Percentiles rank a stretch among this genome's conserved stretches.
Conservation (phyloP, 2,329 filamentous ascomycete species). For the Macrophomina tecta region DNA sequence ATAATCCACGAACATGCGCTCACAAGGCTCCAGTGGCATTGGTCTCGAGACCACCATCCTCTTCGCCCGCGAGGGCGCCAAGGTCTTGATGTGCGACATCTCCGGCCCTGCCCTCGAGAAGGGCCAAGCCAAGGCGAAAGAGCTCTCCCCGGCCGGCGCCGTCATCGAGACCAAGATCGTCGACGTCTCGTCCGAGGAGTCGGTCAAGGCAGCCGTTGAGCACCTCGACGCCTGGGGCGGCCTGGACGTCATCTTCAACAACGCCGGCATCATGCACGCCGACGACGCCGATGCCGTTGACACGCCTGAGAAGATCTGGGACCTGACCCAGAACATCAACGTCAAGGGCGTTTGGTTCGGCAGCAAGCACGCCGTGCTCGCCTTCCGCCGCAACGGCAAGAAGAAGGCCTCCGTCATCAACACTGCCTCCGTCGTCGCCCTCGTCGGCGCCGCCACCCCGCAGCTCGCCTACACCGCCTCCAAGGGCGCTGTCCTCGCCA, state of each 20-base stretch:
- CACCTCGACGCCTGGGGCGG: constrained; percentile 83
- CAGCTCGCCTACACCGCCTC: constrained; percentile 93
- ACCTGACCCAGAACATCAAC: constrained; percentile 91
- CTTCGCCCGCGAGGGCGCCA: constrained; percentile 86
- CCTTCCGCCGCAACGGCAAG: constrained; percentile 81
- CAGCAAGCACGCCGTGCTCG: constrained; percentile 86
- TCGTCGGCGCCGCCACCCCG: constrained; percentile 85
- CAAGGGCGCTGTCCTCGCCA: constrained; percentile 88
- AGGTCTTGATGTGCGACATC: constrained; percentile 84
- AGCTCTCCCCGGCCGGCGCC: constrained; percentile 67
- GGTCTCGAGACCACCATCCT: constrained; percentile 91
- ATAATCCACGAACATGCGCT: not conserved
- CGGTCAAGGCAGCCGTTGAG: constrained; percentile 77
- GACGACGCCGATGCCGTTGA: constrained; percentile 70
- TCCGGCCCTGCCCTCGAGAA: constrained; percentile 78
- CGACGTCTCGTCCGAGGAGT: constrained; percentile 85
- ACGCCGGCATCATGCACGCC: constrained; percentile 95
- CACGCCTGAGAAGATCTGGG: constrained; percentile 91
- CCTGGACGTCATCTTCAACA: constrained; percentile 94
- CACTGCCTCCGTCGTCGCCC: constrained; percentile 85
- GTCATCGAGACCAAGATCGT: constrained; percentile 69
- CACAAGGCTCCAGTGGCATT: constrained; percentile 69
- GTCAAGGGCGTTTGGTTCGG: constrained; percentile 99
- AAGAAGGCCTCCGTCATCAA: constrained; percentile 84
- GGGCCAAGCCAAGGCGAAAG: constrained; percentile 75